Base-by-base conservation (phyloP, 106 monocot species). In the Dioscorea zingiberensis region DNA sequence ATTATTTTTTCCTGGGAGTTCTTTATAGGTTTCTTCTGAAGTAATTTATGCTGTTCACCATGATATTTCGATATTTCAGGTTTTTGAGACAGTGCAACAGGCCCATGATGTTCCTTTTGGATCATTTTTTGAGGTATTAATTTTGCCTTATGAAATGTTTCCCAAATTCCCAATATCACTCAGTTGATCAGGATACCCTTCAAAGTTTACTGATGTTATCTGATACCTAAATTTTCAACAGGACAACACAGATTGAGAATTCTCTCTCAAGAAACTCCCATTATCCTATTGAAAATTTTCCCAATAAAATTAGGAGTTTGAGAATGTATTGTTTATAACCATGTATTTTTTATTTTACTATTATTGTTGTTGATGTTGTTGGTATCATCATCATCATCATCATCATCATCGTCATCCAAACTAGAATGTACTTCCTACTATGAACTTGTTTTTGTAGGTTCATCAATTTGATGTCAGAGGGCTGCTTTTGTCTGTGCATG, bases 41-140 rank as follows among this genome's bases (percentile, higher is more conserved):
- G 38, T 10, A 2, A 38, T 38, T 30, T 38, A 38, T 38, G 38
- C 1, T 38, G 6, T 38, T 38, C 6, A 1, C 4, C 4, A 38
- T 38, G 18, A 72, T 75, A 59, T 62, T 23, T n/a, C 65, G n/a
- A 51, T 38, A 8, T 73, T 85, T 58, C 59, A 95, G 95, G 67
- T 91, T 3, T 91, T 95, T 77, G 95, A 95, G 65, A 95, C 95
- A 18, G 95, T 86, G 48, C 95, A 95, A 51, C 88, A 95, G 69
- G 95, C 72, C 49, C 95, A 95, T 74, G 95, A 95, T 79, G 85
- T 95, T 74, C 95, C 95, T 44, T 95, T 95, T 74, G 95, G 95
- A 11, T 91, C 95, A n/a, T 88, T 38, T 69, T 95, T 95, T 84
- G 88, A 95, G 95, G 95, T 95, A 78, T 21, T 38, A 13, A 51